phyloP scores from a whole-genome alignment of 192 early-diverging fungal species.

The Gamsiella multidivaricata region DNA sequence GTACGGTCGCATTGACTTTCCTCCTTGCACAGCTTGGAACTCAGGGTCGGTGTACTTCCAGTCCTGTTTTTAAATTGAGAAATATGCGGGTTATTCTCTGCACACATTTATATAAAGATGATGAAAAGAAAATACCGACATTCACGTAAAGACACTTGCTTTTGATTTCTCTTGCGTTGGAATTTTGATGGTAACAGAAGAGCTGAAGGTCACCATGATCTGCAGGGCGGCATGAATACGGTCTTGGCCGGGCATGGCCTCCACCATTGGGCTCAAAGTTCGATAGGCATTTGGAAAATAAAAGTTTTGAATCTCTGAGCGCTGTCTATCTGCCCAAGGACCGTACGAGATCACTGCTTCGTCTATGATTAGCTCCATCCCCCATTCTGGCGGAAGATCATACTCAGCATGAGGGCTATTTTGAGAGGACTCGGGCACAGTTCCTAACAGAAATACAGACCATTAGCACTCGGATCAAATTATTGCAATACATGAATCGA shows the following conservation, averaged over 20 bases:
- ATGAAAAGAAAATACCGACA: too few species aligned
- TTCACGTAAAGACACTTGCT: constrained; percentile 39
- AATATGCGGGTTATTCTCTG: too few species aligned
- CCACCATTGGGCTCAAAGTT: constrained; percentile 56
- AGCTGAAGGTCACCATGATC: constrained; percentile 70
- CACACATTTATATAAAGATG: background rate
- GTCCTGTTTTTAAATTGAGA: constrained; percentile 56
- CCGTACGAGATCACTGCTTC: constrained; percentile 78
- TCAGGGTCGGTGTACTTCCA: constrained; percentile 66
- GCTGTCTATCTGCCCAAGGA: constrained; percentile 84
- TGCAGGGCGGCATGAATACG: constrained; percentile 68
- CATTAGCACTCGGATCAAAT: background rate
- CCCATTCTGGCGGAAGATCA: constrained; percentile 78
- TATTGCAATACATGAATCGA: too few species aligned
- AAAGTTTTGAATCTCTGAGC: constrained; percentile 72
- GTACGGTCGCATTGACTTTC: constrained; percentile 63
- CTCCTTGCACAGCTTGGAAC: constrained; percentile 32
- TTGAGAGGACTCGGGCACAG: constrained; percentile 45
- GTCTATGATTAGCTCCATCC: constrained; percentile 65
- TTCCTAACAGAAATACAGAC: constrained; percentile 33
- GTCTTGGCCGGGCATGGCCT: constrained; percentile 62
- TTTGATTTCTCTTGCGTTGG: constrained; percentile 81
- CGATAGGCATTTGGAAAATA: constrained; percentile 80
- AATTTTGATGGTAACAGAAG: constrained; percentile 66
- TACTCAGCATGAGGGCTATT: constrained; percentile 34